Evolutionary conservation across 306 rosid genomes (phyloP), one percentile per base, ranked within the genome.

Genomic region (Citrullus colocynthis): DNA sequence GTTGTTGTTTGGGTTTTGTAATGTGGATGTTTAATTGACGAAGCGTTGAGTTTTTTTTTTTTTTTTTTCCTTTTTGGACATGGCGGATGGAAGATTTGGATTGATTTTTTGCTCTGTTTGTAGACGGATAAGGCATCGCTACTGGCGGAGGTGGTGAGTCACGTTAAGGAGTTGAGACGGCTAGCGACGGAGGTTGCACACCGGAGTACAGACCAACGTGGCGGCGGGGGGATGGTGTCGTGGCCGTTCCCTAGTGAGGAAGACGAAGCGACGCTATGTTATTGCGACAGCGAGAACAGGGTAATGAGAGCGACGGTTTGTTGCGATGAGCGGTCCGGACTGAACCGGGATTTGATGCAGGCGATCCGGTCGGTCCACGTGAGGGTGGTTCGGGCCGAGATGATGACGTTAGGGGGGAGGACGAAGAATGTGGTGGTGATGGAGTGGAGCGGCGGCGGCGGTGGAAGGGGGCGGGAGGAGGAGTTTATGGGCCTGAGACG

Each of bases 51-150:
- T 49, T 65, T 14, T 62, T 37, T 12, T 61, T 37, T 24, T 24
- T 24, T 24, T 12, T 61, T 37, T 24, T 24, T 24, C 1, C 28
- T 24, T 24, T 24, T 28, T 3, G 67, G 18, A 62, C 6, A 13
- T 32, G 42, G 32, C 20, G 6, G 54, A 6, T 3, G 6, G 34
- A 18, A 30, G 21, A 6, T 64, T 64, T 15, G 45, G 28, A 8
- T 71, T 51, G 13, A 49, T 12, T 6, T 41, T 5, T 61, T 57
- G 55, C 37, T 11, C 55, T 69, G 18, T n/a, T 67, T 39, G 24
- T 88, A 93, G 97, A 85, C 95, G 2, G 97, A 91, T 9, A 94
- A 94, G 88, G 98, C 97, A 42, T 88, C 94, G 81, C 72, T 94
- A 85, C 89, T 94, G 1, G 94, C 89, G 82, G 93, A 89, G 83